Evolutionary conservation across 176 grass and related monocot species (phyloP).

Genomic region (Hyparrhenia diplandra): DNA sequence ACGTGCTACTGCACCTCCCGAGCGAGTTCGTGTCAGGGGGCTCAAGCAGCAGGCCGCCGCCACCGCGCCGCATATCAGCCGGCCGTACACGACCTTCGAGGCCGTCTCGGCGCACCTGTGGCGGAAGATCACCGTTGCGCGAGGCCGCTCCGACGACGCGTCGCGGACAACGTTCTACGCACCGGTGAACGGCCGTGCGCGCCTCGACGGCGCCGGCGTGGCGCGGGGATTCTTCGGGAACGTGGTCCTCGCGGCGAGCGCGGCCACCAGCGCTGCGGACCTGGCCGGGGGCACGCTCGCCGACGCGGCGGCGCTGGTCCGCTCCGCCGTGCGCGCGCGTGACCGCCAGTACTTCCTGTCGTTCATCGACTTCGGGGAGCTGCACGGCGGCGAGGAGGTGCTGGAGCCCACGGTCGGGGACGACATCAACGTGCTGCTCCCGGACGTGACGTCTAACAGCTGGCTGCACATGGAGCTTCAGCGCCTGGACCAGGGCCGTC

Average conservation of each 20-base stretch:
- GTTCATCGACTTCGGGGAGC: constrained; percentile 53
- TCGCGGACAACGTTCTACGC: constrained; percentile 21
- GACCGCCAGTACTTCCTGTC: constrained; percentile 40
- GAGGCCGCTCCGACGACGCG: neutral
- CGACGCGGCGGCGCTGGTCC: constrained; percentile 29
- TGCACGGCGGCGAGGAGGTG: constrained; percentile 4
- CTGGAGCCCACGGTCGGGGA: neutral
- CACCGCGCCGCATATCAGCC: too few species aligned
- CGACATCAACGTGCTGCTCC: constrained; percentile 27
- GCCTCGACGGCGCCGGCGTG: neutral
- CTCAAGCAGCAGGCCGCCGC: constrained; percentile 7
- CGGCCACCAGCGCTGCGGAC: neutral
- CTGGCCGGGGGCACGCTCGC: neutral
- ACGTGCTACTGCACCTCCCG: constrained; percentile 36
- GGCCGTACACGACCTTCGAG: constrained; percentile 55
- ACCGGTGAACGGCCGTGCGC: constrained; percentile 44
- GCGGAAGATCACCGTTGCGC: constrained; percentile 48
- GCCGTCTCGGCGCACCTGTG: constrained; percentile 44
- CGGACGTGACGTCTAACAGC: constrained; percentile 38
- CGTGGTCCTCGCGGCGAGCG: constrained; percentile 42
- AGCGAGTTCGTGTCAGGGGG: constrained; percentile 22
- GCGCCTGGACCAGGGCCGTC: too few species aligned
- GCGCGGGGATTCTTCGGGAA: constrained; percentile 44
- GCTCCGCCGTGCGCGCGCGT: constrained; percentile 15
- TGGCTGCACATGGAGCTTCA: constrained; percentile 41